phyloP scores from a whole-genome alignment of 192 early-diverging fungal genomes.

The Coemansia javaensis region DNA sequence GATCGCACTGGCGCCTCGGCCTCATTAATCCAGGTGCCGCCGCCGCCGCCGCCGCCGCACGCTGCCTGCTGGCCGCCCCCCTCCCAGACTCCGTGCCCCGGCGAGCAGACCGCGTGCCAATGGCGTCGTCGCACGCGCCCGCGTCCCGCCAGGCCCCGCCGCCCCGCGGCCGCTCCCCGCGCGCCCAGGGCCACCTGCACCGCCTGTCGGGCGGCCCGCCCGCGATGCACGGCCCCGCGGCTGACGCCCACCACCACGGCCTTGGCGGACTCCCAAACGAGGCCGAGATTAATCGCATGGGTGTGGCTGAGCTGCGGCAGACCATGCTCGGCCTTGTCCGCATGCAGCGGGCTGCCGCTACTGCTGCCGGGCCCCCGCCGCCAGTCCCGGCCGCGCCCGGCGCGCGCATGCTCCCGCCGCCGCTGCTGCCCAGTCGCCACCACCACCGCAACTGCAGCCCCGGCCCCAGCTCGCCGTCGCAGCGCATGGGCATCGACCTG shows the following conservation, averaged over 20 bases:
- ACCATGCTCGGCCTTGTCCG: conserved; percentile 25
- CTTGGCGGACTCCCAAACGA: conserved; percentile 23
- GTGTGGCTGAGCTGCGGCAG: conserved; percentile 41
- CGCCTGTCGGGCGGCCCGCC: too few relatives aligned
- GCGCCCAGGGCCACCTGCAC: too few relatives aligned
- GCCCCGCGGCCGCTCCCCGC: too few relatives aligned
- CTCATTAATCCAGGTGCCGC: conserved; percentile 11
- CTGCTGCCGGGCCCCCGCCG: conserved; percentile 8
- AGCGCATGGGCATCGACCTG: conserved; percentile 39
- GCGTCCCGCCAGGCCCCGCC: too few relatives aligned
- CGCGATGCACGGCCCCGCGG: not conserved
- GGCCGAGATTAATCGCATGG: conserved; percentile 41
- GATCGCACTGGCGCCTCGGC: conserved; percentile 13
- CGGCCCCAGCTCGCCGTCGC: conserved; percentile 17
- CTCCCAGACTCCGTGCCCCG: too few relatives aligned
- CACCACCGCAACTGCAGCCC: conserved; percentile 12
- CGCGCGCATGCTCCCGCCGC: too few relatives aligned
- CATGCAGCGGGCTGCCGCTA: conserved; percentile 8
- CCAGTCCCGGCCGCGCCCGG: conserved; percentile 3
- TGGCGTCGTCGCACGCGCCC: too few relatives aligned
- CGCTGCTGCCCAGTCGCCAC: conserved; percentile 17
- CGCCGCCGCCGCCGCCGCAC: conserved; percentile 1
- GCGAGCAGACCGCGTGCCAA: too few relatives aligned
- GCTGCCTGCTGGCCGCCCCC: too few relatives aligned
- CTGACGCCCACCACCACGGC: conserved; percentile 8